Conservation (phyloP, 805 yeast genomes). For the Vanderwaltozyma tropicalis region DNA sequence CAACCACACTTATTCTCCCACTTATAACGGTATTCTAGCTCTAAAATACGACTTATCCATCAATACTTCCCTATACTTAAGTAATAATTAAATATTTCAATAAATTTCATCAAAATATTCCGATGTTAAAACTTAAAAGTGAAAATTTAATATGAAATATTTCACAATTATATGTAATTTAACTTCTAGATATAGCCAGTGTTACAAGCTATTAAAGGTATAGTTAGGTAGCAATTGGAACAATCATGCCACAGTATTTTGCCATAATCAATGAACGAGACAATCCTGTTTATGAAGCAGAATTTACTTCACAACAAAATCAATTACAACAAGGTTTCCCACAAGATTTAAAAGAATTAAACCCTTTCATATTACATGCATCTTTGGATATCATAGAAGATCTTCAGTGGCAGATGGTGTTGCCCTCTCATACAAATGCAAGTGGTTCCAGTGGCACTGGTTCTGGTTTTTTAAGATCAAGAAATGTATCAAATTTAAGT, state of each 20-base stretch:
- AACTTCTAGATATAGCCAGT: no score
- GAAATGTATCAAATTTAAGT: conserved; percentile 14
- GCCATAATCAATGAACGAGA: conserved; percentile 83
- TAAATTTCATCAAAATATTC: no score
- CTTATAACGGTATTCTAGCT: no score
- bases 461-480: conserved; percentile 21
- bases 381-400: conserved; percentile 89
- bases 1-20: no score
- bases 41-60: no score
- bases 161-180: no score
- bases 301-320: conserved; percentile 32
- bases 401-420: conserved; percentile 60
- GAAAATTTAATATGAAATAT: no score
- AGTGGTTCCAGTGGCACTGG: background rate
- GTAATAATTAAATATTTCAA: no score
- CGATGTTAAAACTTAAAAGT: no score
- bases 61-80: no score
- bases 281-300: conserved; percentile 78
- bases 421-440: conserved; percentile 1
- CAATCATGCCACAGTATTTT: conserved; percentile 81
- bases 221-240: no score
- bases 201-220: no score
- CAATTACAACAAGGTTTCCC: conserved; percentile 5
- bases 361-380: conserved; percentile 82
- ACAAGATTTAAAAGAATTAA: conserved; percentile 59